Evolutionary conservation across 331 rosid genomes (phyloP).

Genomic region (Stylosanthes scabra): DNA sequence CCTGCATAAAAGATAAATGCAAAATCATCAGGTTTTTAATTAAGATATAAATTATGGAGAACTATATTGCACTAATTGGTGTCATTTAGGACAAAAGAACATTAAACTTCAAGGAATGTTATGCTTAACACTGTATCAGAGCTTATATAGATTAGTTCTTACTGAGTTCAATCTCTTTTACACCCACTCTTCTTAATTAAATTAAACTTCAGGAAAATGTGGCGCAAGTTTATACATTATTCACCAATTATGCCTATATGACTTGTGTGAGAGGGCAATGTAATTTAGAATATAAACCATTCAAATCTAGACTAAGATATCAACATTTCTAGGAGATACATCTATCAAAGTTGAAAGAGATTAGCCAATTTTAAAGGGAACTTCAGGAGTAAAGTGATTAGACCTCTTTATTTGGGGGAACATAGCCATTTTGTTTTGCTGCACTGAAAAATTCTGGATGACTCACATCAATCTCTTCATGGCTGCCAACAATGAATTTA

Average conservation of each 20-base stretch:
- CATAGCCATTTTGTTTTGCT: slow-evolving; percentile 81
- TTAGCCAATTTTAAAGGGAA: slow-evolving; percentile 11
- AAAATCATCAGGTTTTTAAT: slow-evolving; percentile 27
- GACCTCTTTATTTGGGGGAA: slow-evolving; percentile 95
- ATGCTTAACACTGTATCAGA: slow-evolving; percentile 6
- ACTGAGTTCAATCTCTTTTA: neutral
- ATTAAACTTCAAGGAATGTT: slow-evolving; percentile 8
- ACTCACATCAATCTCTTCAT: slow-evolving; percentile 93
- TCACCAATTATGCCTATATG: neutral
- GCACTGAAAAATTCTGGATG: slow-evolving; percentile 94
- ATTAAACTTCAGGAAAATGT: neutral
- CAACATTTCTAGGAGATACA: slow-evolving; percentile 19
- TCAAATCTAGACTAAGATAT: neutral
- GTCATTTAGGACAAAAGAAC: neutral
- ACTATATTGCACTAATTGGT: slow-evolving; percentile 17
- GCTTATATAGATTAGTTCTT: neutral
- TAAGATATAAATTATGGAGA: neutral
- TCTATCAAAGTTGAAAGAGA: slow-evolving; percentile 30
- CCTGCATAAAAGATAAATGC: slow-evolving; percentile 62
- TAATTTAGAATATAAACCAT: slow-evolving; percentile 8
- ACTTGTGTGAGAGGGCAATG: neutral
- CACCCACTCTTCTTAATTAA: neutral
- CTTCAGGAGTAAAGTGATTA: slow-evolving; percentile 35
- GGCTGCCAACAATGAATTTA: slow-evolving; percentile 46
- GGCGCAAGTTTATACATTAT: neutral